Evolutionary conservation across 257 asterid genomes (phyloP).

Genomic region (Solanum commersonii): DNA sequence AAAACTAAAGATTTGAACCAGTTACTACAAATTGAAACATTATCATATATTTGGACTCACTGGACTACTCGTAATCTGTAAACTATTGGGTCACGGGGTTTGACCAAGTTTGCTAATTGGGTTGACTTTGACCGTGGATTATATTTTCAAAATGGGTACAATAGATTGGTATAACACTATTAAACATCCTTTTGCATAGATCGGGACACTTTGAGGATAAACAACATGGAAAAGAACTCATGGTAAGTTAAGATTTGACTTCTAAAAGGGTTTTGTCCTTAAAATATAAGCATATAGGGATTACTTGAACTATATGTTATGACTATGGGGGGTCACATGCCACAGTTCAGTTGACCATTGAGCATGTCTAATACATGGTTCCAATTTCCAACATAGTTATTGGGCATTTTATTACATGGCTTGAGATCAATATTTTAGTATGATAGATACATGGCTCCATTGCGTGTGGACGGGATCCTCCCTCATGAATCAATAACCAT

Average conservation of each 20-base stretch:
- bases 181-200: neutral
- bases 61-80: neutral
- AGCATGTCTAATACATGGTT: neutral
- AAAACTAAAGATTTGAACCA: neutral
- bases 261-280: neutral
- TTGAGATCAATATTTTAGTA: neutral
- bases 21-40: neutral
- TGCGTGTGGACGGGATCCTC: neutral
- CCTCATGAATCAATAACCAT: neutral
- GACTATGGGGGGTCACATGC: neutral
- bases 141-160: neutral
- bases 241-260: neutral
- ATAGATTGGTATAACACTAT: neutral
- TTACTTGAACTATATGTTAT: neutral
- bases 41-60: neutral
- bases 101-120: neutral
- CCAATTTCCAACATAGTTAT: neutral
- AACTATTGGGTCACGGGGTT: neutral
- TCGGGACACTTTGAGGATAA: neutral
- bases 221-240: neutral
- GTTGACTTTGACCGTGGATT: neutral
- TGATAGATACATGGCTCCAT: neutral
- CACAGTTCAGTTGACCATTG: neutral
- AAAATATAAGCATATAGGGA: neutral
- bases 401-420: neutral